phyloP scores from a whole-genome alignment of 2,329 filamentous ascomycete species.

The Arthrocladium fulminans region DNA sequence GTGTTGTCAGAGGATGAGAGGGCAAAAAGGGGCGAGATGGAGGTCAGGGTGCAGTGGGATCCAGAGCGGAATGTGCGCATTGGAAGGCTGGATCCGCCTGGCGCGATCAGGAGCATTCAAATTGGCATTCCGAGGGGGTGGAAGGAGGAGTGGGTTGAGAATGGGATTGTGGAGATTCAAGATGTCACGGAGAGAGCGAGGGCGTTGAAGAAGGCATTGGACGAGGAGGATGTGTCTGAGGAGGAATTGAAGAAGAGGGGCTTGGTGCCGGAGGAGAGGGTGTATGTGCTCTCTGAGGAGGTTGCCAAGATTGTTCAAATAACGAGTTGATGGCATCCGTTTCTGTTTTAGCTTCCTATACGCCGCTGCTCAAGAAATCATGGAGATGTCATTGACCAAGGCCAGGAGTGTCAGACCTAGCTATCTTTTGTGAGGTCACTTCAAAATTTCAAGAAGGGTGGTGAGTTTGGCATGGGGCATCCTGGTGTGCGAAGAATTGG shows the following conservation, averaged over 20 bases:
- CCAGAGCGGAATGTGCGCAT: slow-evolving; percentile 46
- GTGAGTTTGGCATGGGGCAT: too few species aligned
- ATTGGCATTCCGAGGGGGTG: slow-evolving; percentile 48
- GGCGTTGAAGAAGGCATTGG: slow-evolving; percentile 39
- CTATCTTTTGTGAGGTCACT: too few species aligned
- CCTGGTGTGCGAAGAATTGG: too few species aligned
- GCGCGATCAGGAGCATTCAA: slow-evolving; percentile 45
- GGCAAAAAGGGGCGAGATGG: slow-evolving; percentile 20
- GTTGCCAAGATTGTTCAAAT: background rate
- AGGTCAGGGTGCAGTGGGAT: slow-evolving; percentile 56
- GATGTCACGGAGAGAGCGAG: slow-evolving; percentile 50
- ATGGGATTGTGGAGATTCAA: slow-evolving; percentile 47
- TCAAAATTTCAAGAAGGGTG: too few species aligned
- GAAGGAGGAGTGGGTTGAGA: slow-evolving; percentile 39
- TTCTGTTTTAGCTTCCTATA: too few species aligned
- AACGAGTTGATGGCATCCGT: too few species aligned
- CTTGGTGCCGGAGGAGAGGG: background rate
- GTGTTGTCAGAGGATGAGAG: slow-evolving; percentile 24
- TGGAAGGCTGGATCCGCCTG: slow-evolving; percentile 34
- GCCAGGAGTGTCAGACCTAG: too few species aligned
- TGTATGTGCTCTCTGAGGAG: background rate
- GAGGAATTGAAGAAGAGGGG: slow-evolving; percentile 2
- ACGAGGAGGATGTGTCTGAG: slow-evolving; percentile 25
- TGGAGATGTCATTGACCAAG: too few species aligned
- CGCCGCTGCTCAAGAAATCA: too few species aligned